Evolutionary conservation across 2,329 filamentous ascomycete species (phyloP).

Genomic region (Exophiala dermatitidis): DNA sequence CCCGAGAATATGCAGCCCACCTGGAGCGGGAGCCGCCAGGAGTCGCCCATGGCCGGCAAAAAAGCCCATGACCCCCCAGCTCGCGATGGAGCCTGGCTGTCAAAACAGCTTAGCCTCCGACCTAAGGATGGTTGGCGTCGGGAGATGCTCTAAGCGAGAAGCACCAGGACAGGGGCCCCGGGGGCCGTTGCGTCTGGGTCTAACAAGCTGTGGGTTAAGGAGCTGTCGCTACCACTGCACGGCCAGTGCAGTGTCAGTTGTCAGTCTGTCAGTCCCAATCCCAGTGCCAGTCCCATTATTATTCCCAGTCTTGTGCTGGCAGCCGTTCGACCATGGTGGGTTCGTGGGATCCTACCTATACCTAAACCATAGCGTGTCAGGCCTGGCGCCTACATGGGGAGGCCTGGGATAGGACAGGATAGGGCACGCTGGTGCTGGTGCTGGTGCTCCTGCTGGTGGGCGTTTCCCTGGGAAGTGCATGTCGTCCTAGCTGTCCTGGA

Average conservation of each 20-base stretch:
- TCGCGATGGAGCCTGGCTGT: constrained; percentile 5
- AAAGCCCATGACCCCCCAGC: background rate
- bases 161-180: constrained; percentile 19
- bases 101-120: constrained; percentile 16
- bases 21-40: constrained; percentile 13
- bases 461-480: background rate
- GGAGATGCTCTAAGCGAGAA: constrained; percentile 27
- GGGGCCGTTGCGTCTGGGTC: background rate
- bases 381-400: no score
- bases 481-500: background rate
- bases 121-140: constrained; percentile 24
- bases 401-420: no score
- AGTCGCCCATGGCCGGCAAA: constrained; percentile 6
- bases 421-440: background rate
- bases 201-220: constrained; percentile 5
- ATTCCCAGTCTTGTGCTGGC: no score
- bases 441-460: background rate
- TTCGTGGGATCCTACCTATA: no score
- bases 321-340: no score
- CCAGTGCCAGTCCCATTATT: no score
- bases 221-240: background rate
- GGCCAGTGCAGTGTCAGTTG: no score
- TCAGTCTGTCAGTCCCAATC: no score
- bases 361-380: no score
- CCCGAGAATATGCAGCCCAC: constrained; percentile 13